Evolutionary conservation across 306 rosid genomes (phyloP), one percentile per base, ranked within the genome.

Genomic region (Trifolium repens): DNA sequence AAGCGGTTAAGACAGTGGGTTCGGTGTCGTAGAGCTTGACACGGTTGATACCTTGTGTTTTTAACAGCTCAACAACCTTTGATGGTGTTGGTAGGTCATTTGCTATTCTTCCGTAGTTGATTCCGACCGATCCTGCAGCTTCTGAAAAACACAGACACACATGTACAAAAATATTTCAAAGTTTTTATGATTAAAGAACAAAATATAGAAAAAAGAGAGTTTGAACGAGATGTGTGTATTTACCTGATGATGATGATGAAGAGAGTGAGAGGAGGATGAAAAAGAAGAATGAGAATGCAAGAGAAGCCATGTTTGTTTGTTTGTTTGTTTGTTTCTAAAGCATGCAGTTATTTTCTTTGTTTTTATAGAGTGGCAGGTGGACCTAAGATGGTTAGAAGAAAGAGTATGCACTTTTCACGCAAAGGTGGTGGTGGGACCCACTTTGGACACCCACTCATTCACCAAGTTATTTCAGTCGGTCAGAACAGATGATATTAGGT

Each of bases 41-140:
- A 0, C 88, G 90, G 78, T 68, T 75, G 32, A 91, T 47, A 0
- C 96, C 94, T 7, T 91, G 89, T 3, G 84, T 0, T 26, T 89
- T 88, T 2, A 91, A 81, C 12, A 94, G 96, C 44, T 84, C 35
- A 40, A 88, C 96, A 9, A 91, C 98, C 57, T 89, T 50, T 0
- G 81, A n/a, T 0, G 98, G 94, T 2, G 82, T 1, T 0, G 98
- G 96, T 1, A 94, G 39, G 67, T 94, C 24, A 69, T 89, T 82
- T 0, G 98, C 98, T 3, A 91, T 50, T 46, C 90, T 59, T 0
- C 98, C 98, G 17, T 94, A 94, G 88, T 94, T 94, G 3, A 94
- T 85, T 54, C 97, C 97, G 2, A 94, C 11, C 1, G 83, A 84
- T 6, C 89, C 94, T 0, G 83, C 6, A 32, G 35, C 76, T 13